Conservation (phyloP, 139 green algal species). For the Pedinophyceae sp. region DNA sequence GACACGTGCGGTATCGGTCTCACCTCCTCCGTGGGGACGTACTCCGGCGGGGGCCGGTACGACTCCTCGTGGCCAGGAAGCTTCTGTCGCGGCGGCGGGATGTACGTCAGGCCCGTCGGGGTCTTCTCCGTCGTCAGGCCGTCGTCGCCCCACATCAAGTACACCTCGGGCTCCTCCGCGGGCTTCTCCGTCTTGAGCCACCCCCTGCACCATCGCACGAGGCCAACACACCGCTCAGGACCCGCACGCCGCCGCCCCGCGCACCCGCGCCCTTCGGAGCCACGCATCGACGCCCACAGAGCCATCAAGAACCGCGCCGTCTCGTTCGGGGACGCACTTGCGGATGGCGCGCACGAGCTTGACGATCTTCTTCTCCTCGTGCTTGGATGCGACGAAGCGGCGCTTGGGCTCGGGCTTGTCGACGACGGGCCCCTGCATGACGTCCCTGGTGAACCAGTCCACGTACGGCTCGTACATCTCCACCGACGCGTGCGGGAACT, state of each 20-base stretch:
- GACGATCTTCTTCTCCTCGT: slow-evolving; percentile 85
- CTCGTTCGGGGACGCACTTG: too few species aligned
- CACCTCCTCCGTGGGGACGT: slow-evolving; percentile 73
- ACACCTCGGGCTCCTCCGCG: slow-evolving; percentile 29
- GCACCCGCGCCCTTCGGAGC: too few species aligned
- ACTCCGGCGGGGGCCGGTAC: slow-evolving; percentile 93
- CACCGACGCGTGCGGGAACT: slow-evolving; percentile 78
- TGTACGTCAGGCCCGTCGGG: slow-evolving; percentile 63
- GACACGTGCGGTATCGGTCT: too few species aligned
- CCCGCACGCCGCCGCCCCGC: neutral
- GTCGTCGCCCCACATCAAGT: slow-evolving; percentile 89
- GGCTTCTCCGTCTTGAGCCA: slow-evolving; percentile 15
- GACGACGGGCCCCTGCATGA: slow-evolving; percentile 55
- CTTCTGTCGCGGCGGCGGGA: slow-evolving; percentile 73
- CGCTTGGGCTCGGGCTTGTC: slow-evolving; percentile 81
- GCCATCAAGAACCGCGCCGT: too few species aligned
- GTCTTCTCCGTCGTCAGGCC: slow-evolving; percentile 37
- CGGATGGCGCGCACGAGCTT: slow-evolving; percentile 76
- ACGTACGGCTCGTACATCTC: slow-evolving; percentile 11
- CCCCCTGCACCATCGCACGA: neutral
- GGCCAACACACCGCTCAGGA: neutral
- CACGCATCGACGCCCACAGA: too few species aligned
- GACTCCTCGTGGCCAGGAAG: slow-evolving; percentile 80
- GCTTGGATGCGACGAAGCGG: slow-evolving; percentile 89
- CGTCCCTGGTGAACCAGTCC: slow-evolving; percentile 64